These are phyloP conservation scores for Diaporthe sp. DNA, from an alignment of 2,329 filamentous ascomycete genomes.

Conservation along the genomic window DNA sequence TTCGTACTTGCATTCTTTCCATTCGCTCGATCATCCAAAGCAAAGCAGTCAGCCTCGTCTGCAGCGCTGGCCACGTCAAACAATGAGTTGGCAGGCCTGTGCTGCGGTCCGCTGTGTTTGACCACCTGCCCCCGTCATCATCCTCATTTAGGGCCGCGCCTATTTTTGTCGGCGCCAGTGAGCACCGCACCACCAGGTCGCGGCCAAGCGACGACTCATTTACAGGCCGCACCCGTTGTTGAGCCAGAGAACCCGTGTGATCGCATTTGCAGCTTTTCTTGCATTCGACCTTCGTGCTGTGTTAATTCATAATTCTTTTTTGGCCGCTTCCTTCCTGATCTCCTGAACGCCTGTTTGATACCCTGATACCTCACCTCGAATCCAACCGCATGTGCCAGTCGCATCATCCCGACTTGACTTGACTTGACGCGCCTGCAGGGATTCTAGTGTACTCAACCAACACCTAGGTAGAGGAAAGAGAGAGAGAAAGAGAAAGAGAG, in stretches of 20 bases:
- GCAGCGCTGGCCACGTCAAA: conserved; percentile 6
- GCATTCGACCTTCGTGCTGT: conserved; percentile 18
- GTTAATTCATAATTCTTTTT: conserved; percentile 29
- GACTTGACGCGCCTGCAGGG: not conserved
- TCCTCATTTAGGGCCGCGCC: conserved; percentile 33
- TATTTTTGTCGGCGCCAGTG: conserved; percentile 30
- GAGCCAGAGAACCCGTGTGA: not conserved
- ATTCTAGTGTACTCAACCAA: conserved; percentile 1
- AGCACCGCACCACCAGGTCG: conserved; percentile 18
- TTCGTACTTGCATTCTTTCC: not conserved
- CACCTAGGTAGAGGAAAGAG: not conserved
- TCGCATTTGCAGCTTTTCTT: conserved; percentile 17
- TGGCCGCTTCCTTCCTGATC: not conserved
- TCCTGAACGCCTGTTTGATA: conserved; percentile 19
- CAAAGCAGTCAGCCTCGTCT: conserved; percentile 27
- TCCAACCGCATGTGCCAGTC: not conserved
- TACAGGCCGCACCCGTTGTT: conserved; percentile 12
- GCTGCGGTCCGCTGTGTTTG: conserved; percentile 29
- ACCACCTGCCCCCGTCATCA: conserved; percentile 10
- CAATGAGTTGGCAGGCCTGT: conserved; percentile 30
- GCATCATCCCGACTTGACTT: not conserved
- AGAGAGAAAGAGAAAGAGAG: not conserved
- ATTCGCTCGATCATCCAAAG: not conserved
- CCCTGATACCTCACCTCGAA: conserved; percentile 10
- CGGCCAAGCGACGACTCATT: conserved; percentile 25